Percentiles rank a stretch among this genome's conserved stretches.
Conservation (phyloP, 2,329 filamentous ascomycete species). For the Fusarium albidum region DNA sequence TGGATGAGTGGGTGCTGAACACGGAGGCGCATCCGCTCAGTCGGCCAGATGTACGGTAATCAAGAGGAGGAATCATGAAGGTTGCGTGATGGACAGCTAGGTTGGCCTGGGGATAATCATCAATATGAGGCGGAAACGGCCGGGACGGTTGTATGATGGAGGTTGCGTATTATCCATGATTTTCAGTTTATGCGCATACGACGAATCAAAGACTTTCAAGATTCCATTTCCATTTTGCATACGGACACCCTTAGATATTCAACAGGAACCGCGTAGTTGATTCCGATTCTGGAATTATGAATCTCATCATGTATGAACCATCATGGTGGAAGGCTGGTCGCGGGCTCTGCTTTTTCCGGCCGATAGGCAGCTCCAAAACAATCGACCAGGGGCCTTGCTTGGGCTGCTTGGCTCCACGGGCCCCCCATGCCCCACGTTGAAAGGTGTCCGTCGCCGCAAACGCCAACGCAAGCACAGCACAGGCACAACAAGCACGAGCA, state of each 20-base stretch:
- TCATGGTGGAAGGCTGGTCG: neutral
- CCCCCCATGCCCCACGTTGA: slow-evolving; percentile 39
- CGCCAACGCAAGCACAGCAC: slow-evolving; percentile 26
- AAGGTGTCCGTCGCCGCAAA: slow-evolving; percentile 39
- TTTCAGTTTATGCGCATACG: slow-evolving; percentile 11
- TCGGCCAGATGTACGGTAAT: slow-evolving; percentile 31
- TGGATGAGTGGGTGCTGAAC: slow-evolving; percentile 70
- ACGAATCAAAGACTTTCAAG: neutral
- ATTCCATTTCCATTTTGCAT: neutral
- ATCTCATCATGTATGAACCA: no score
- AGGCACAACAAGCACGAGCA: neutral
- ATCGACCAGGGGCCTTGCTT: neutral
- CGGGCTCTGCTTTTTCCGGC: slow-evolving; percentile 14
- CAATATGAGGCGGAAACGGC: slow-evolving; percentile 2
- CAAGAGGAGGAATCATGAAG: neutral
- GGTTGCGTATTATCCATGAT: slow-evolving; percentile 13
- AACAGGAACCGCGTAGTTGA: no score
- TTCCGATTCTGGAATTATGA: no score
- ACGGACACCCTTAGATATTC: neutral
- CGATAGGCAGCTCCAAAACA: neutral
- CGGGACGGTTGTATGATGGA: slow-evolving; percentile 7
- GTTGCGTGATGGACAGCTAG: neutral
- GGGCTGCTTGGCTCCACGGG: slow-evolving; percentile 19
- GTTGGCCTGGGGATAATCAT: neutral
- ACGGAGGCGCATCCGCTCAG: slow-evolving; percentile 64